phyloP scores from a whole-genome alignment of 2,329 filamentous ascomycete species.

The Cryphonectria radicalis region DNA sequence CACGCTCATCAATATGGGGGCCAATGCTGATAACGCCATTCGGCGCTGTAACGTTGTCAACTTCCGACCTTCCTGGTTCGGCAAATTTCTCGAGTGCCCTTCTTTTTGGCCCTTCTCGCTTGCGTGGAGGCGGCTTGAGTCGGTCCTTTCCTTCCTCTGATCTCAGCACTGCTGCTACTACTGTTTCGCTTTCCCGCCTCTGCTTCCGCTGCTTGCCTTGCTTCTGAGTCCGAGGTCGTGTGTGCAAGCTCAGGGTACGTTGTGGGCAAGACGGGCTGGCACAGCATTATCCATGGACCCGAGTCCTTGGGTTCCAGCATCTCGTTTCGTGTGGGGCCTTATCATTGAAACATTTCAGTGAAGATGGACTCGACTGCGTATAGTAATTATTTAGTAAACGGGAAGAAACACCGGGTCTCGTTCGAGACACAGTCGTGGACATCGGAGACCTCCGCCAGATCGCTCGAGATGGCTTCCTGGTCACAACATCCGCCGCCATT shows the following conservation, averaged over 20 bases:
- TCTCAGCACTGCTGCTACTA: not conserved
- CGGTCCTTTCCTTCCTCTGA: not conserved
- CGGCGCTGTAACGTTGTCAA: slow-evolving; percentile 18
- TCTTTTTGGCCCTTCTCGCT: not conserved
- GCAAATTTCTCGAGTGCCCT: not conserved
- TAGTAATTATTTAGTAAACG: not conserved
- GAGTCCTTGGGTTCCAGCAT: not conserved
- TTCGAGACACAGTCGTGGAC: not conserved
- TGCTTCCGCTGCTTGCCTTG: not conserved
- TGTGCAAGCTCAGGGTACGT: not conserved
- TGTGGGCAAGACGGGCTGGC: not conserved
- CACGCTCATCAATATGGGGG: not conserved
- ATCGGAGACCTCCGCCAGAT: not conserved
- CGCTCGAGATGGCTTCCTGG: not conserved
- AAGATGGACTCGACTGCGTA: not conserved
- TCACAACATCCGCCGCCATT: not conserved
- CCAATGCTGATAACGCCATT: slow-evolving; percentile 20
- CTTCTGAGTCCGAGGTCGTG: not conserved
- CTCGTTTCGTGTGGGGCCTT: not conserved
- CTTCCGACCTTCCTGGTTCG: slow-evolving; percentile 19
- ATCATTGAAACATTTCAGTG: not conserved
- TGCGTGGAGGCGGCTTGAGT: not conserved
- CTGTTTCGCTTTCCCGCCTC: not conserved
- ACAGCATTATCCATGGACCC: not conserved
- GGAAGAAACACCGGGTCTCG: not conserved